A percentile compares a stretch with the other conserved stretches of the same genome.
phyloP scores from a whole-genome alignment of 1,139 yeast genomes.

The Zygoascus meyerae region DNA sequence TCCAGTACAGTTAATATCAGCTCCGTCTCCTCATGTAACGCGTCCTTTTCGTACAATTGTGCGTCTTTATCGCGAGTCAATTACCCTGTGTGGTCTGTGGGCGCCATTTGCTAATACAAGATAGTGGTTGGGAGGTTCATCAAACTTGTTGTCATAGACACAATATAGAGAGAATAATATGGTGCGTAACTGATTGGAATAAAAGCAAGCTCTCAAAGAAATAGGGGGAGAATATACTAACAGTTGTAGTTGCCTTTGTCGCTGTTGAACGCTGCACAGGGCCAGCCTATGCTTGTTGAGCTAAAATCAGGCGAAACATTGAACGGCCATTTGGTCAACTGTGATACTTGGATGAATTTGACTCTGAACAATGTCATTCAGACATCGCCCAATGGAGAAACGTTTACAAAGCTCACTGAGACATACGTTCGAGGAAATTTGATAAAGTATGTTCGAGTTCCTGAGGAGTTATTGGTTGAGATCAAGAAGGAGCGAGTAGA shows the following conservation, averaged over 20 bases:
- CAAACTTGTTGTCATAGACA: too few species aligned
- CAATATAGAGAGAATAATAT: too few species aligned
- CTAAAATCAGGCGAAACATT: slow-evolving; percentile 88
- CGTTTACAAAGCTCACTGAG: slow-evolving; percentile 64
- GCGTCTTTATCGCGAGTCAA: too few species aligned
- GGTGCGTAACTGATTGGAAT: too few species aligned
- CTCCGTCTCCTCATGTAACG: too few species aligned
- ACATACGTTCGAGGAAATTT: slow-evolving; percentile 83
- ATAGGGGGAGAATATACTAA: neutral
- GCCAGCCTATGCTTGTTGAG: slow-evolving; percentile 82
- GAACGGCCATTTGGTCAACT: slow-evolving; percentile 76
- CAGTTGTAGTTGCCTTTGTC: slow-evolving; percentile 70
- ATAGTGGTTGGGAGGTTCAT: too few species aligned
- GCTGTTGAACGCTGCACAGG: slow-evolving; percentile 84
- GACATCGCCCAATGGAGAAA: slow-evolving; percentile 61
- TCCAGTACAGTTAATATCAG: too few species aligned
- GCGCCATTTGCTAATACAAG: too few species aligned
- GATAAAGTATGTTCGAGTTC: slow-evolving; percentile 60
- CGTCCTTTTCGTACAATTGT: too few species aligned
- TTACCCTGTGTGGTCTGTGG: too few species aligned
- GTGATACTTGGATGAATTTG: slow-evolving; percentile 96
- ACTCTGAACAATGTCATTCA: slow-evolving; percentile 75
- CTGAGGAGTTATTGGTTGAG: slow-evolving; percentile 45
- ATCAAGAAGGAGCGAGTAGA: slow-evolving; percentile 80
- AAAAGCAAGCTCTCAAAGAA: too few species aligned